Evolutionary conservation across 768 basidiomycete species (phyloP), one percentile per base, ranked within the genome.

Genomic region (Baorangia bicolor): DNA sequence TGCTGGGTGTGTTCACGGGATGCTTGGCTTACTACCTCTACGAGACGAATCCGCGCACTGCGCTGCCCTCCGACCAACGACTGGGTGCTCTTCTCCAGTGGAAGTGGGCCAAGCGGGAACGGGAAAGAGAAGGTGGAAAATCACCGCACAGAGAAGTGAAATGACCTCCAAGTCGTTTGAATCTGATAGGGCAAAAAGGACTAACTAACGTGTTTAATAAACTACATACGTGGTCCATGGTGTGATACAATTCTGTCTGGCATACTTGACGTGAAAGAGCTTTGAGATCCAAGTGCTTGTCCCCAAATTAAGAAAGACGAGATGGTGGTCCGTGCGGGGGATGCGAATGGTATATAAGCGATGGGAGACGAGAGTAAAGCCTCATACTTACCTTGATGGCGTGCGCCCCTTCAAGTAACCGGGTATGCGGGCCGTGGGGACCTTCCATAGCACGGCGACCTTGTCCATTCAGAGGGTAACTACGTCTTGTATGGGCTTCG

Each of bases 1-100:
- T 90, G 16, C 72, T 94, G 38, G 92, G 90, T 8, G 72, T 92
- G 49, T 86, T 91, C 65, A 92, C 90, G 2, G 92, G 92, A 13
- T 69, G 82, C 38, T 71, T 92, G 40, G 92, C 92, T 6, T 93
- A 85, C 69, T 85, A 90, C 68, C 81, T 94, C 35, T 82, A 88
- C 69, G 91, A 94, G 68, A 86, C 77, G 28, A 83, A 93, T 69
- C 92, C 91, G 6, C 83, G 91, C 37, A 88, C 85, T 5, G 84
- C 80, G 10, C 76, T 84, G 16, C 74, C 80, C 0, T 73, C 77
- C 25, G 82, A 85, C 7, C 75, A 88, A 55, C 78, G 78, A 44
- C 70, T 94, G 33, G 41, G 65, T 5, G 70, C 77, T 28, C 80
- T 93, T 20, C 44, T 86, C 25, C 72, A 66, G 35, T 91, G 90